phyloP scores from a whole-genome alignment of 768 basidiomycete genomes.

The Leccinum imitatum region DNA sequence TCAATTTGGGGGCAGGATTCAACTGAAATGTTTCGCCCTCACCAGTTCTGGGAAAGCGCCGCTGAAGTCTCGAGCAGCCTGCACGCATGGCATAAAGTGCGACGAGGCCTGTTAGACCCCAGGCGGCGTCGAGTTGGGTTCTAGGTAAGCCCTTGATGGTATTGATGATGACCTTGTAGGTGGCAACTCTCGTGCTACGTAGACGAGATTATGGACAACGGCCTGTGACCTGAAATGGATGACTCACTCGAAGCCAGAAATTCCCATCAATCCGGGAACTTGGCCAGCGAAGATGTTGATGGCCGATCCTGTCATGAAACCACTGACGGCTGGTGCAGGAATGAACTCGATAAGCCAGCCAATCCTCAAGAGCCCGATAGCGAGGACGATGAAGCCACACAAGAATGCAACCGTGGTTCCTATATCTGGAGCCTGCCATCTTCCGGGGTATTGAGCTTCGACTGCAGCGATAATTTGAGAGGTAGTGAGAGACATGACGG shows the following conservation, averaged over 20 bases:
- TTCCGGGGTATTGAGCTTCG: slow-evolving; percentile 47
- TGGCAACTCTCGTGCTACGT: slow-evolving; percentile 75
- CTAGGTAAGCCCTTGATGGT: slow-evolving; percentile 79
- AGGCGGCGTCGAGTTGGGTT: slow-evolving; percentile 82
- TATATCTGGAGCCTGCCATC: slow-evolving; percentile 70
- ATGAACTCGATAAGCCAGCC: slow-evolving; percentile 98
- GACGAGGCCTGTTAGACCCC: slow-evolving; percentile 76
- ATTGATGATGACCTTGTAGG: slow-evolving; percentile 90
- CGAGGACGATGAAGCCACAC: slow-evolving; percentile 88
- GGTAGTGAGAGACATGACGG: slow-evolving; percentile 93
- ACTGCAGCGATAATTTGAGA: slow-evolving; percentile 78
- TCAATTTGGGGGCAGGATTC: not conserved
- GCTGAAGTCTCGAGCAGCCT: slow-evolving; percentile 47
- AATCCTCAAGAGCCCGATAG: slow-evolving; percentile 82
- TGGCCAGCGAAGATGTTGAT: slow-evolving; percentile 88
- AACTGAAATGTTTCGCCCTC: slow-evolving; percentile 18
- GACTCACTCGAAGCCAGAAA: slow-evolving; percentile 76
- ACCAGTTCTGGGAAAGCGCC: slow-evolving; percentile 64
- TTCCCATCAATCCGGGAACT: slow-evolving; percentile 87
- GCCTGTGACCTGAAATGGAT: not conserved
- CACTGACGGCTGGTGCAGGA: slow-evolving; percentile 78
- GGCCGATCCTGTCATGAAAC: slow-evolving; percentile 98
- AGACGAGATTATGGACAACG: slow-evolving; percentile 4
- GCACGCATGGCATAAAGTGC: slow-evolving; percentile 69
- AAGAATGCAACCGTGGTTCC: slow-evolving; percentile 84